Percentiles rank a stretch among this genome's conserved stretches.
Evolutionary conservation across 2,329 filamentous ascomycete genomes (phyloP).

Genomic region (Colletotrichum falcatum): DNA sequence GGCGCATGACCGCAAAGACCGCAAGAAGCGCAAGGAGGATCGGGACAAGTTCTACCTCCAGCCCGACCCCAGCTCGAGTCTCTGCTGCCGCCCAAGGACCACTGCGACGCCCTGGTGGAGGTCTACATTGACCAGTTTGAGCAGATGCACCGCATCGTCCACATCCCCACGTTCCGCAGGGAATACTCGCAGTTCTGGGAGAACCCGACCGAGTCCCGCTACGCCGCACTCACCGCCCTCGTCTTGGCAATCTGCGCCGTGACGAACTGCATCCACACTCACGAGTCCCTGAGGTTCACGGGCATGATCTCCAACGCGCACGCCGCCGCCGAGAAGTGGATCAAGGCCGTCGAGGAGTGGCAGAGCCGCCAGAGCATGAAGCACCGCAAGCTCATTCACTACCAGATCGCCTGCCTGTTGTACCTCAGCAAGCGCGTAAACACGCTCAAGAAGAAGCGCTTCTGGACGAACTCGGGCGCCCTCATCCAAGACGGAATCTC

Average conservation of each 20-base stretch:
- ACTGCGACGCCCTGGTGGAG: conserved; percentile 61
- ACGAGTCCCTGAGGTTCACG: conserved; percentile 65
- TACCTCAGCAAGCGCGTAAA: conserved; percentile 72
- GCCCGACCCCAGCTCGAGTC: conserved; percentile 63
- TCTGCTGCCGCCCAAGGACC: conserved; percentile 60
- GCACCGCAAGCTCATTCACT: conserved; percentile 70
- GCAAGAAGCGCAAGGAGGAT: conserved; percentile 64
- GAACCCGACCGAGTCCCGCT: conserved; percentile 55
- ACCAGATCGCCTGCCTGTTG: conserved; percentile 69
- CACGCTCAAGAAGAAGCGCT: conserved; percentile 73
- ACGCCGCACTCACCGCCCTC: conserved; percentile 67
- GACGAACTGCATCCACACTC: conserved; percentile 67
- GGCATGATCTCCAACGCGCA: conserved; percentile 70
- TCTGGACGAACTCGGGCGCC: conserved; percentile 68
- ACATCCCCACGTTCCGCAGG: conserved; percentile 68
- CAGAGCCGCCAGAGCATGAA: conserved; percentile 68
- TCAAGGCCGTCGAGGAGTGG: conserved; percentile 68
- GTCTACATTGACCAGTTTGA: conserved; percentile 68
- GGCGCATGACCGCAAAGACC: conserved; percentile 67
- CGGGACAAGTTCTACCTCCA: conserved; percentile 62
- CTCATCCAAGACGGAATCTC: conserved; percentile 69
- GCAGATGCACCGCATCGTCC: conserved; percentile 68
- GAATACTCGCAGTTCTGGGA: conserved; percentile 69
- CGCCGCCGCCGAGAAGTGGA: conserved; percentile 67
- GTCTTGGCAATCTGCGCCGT: conserved; percentile 71